Percentiles rank a stretch among this genome's conserved stretches.
Evolutionary conservation across 192 early-diverging fungal genomes (phyloP).

Genomic region (Dissophora globulifera): DNA sequence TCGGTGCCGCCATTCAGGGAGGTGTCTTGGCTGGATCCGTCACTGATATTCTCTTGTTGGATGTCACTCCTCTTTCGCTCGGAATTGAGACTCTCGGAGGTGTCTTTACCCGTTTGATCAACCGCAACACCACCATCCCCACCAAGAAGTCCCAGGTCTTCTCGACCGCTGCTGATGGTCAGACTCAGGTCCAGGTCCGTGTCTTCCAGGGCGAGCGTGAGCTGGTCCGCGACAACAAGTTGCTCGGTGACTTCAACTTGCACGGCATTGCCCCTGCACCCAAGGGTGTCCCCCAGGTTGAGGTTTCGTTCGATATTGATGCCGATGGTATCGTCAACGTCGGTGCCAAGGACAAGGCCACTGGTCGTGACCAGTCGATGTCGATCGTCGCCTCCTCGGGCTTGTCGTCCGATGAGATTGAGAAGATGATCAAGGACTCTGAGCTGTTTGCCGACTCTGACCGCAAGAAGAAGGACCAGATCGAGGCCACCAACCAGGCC

Average conservation of each 20-base stretch:
- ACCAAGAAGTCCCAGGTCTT: constrained; percentile 98
- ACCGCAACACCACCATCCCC: constrained; percentile 96
- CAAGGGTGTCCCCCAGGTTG: constrained; percentile 94
- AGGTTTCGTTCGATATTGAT: constrained; percentile 98
- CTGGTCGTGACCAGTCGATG: constrained; percentile 91
- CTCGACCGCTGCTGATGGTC: constrained; percentile 97
- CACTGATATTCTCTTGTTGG: constrained; percentile 91
- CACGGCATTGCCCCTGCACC: constrained; percentile 93
- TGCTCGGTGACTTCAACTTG: constrained; percentile 90
- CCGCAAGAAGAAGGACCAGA: constrained; percentile 90
- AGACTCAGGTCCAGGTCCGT: constrained; percentile 94
- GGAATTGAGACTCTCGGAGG: constrained; percentile 97
- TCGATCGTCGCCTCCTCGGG: constrained; percentile 93
- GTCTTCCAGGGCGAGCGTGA: constrained; percentile 99
- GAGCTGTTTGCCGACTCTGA: constrained; percentile 93
- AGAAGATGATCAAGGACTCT: constrained; percentile 92
- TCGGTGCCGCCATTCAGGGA: constrained; percentile 96
- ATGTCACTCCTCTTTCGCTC: constrained; percentile 95
- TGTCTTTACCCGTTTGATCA: constrained; percentile 94
- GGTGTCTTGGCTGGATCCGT: constrained; percentile 94
- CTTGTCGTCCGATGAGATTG: constrained; percentile 91
- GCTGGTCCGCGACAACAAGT: constrained; percentile 93
- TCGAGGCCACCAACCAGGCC: constrained; percentile 94
- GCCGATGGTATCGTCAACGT: constrained; percentile 99
- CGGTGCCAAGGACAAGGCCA: constrained; percentile 93